Conservation (phyloP, 1,284 basidiomycete species). For the Sanghuangporus baumii region DNA sequence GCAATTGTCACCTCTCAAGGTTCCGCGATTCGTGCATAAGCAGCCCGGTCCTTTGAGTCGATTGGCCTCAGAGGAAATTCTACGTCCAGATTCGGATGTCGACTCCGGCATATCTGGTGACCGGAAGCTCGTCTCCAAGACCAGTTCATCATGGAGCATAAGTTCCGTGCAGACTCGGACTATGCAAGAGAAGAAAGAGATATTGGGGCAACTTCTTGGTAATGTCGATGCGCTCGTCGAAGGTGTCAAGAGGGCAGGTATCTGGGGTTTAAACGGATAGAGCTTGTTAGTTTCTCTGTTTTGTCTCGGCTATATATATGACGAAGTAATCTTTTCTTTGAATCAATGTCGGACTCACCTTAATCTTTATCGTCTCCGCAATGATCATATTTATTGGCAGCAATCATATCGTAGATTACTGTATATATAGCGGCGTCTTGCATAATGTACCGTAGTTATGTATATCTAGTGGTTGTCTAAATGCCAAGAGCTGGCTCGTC, state of each 20-base stretch:
- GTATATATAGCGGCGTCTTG: not conserved
- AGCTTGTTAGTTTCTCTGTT: not conserved
- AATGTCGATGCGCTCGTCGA: slow-evolving; percentile 86
- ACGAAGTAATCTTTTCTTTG: not conserved
- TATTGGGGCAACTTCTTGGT: slow-evolving; percentile 74
- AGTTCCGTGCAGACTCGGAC: slow-evolving; percentile 31
- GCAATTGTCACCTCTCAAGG: slow-evolving; percentile 2
- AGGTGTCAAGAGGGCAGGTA: slow-evolving; percentile 75
- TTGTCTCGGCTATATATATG: not conserved
- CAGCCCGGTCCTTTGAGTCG: slow-evolving; percentile 11
- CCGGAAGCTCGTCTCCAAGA: not conserved
- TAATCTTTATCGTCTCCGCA: not conserved
- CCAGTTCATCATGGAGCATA: not conserved
- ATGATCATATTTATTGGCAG: not conserved
- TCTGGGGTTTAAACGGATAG: slow-evolving; percentile 56
- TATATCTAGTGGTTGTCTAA: not conserved
- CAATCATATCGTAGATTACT: not conserved
- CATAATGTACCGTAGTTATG: not conserved
- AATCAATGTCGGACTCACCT: not conserved
- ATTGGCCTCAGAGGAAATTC: slow-evolving; percentile 10
- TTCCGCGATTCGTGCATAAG: not conserved
- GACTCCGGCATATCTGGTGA: not conserved
- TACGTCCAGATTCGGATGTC: slow-evolving; percentile 3
- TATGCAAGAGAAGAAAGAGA: slow-evolving; percentile 80
- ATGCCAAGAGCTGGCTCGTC: not conserved